Base-by-base conservation (phyloP, 306 rosid species). In the Spatholobus suberectus region DNA sequence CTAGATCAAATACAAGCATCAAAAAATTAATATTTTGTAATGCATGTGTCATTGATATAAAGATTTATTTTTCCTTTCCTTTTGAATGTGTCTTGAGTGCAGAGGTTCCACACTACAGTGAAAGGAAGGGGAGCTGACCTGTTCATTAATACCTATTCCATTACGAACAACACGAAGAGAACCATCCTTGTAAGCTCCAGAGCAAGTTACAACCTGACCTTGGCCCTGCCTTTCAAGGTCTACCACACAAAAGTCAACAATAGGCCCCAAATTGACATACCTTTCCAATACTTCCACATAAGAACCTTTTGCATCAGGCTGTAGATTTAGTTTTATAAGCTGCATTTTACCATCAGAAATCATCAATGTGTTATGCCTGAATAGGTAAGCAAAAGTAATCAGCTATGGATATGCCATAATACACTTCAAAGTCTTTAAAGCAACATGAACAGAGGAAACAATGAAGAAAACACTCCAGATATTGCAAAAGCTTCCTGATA, bases 211-310 rank as follows among this genome's bases (percentile, higher is more conserved):
- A 77, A 96, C 99, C 92, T 96, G 99, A 59, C 97, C 99, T 86
- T 96, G 99, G 66, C 98, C 99, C 92, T 96, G 99, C 89, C 99
- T 92, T 82, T 96, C 99, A 73, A 94, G 97, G 88, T 96, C 99
- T 77, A 96, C 98, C 73, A 96, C 98, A 82, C 98, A 96, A 80
- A 96, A 91, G 89, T 96, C 99, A 81, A 89, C 97, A 61, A 96
- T 96, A 18, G 99, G 99, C 83, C 98, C 99, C 92, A 96, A 92
- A 81, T 96, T 96, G 73, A 94, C 97, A 73, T 91, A 96, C 85
- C 97, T 88, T 86, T 96, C 99, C 89, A 92, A 75, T 44, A 92
- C 97, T 81, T 96, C 97, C 46, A 96, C 99, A 77, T 90, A 92
- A 6, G 97, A 96, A 78, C 99, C 99, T 91, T 94, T 96, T 57